phyloP scores from a whole-genome alignment of 805 yeast species.

The Tetrapisispora fleetii region DNA sequence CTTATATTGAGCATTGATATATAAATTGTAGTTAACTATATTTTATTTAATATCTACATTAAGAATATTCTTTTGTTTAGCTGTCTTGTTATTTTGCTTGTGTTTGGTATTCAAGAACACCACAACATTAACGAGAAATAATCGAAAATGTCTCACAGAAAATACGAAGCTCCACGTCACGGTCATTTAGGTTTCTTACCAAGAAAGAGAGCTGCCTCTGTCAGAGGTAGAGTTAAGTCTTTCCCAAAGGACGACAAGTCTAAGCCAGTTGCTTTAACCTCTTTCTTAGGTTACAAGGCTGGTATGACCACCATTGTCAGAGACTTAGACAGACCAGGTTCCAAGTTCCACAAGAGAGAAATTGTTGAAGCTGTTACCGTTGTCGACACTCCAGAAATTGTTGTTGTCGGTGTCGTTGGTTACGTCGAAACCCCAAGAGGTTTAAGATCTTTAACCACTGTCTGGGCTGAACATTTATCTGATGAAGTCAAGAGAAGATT shows the following conservation, averaged over 20 bases:
- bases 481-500: constrained; percentile 99
- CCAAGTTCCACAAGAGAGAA: constrained; percentile 99
- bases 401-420: constrained; percentile 99
- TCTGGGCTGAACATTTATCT: constrained; percentile 99
- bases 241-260: constrained; percentile 98
- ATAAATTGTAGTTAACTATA: too few species aligned
- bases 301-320: constrained; percentile 99
- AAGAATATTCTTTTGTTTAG: too few species aligned
- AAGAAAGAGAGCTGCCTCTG: constrained; percentile 98
- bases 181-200: constrained; percentile 99
- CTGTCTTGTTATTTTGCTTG: too few species aligned
- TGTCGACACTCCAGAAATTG: constrained; percentile 98
- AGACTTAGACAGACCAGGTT: constrained; percentile 99
- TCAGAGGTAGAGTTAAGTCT: constrained; percentile 98
- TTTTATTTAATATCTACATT: too few species aligned
- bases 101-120: neutral
- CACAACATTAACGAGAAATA: constrained; percentile 3
- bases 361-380: constrained; percentile 98
- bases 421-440: constrained; percentile 99
- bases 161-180: constrained; percentile 99
- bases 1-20: too few species aligned
- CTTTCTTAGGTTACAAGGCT: constrained; percentile 99
- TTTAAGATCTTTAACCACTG: constrained; percentile 97
- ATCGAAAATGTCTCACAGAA: constrained; percentile 93
- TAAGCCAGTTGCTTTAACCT: constrained; percentile 97